Conservation (phyloP, 129 eudicot genomes). For the Flaveria bidentis region DNA sequence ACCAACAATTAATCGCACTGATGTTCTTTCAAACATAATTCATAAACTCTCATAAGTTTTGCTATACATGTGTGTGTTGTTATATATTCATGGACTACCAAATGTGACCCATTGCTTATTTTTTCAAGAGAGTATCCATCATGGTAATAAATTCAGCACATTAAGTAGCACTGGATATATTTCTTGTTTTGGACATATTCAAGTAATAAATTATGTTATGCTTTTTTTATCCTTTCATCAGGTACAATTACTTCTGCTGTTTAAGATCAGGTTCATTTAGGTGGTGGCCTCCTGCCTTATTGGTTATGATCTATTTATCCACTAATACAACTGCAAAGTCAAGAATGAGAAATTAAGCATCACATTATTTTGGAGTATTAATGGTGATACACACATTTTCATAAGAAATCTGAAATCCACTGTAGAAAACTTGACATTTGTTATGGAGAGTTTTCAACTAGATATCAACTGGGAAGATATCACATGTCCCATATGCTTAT, state of each 20-base stretch:
- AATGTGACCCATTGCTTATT: not conserved
- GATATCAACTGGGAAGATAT: conserved; percentile 76
- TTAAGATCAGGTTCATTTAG: conserved; percentile 14
- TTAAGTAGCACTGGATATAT: not conserved
- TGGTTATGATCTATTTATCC: conserved; percentile 1
- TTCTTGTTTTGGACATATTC: not conserved
- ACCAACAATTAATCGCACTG: not conserved
- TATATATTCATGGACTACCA: too few species aligned
- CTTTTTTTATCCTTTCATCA: conserved; percentile 9
- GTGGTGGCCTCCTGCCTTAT: conserved; percentile 19
- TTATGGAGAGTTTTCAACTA: conserved; percentile 58
- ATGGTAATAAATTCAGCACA: not conserved
- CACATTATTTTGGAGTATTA: conserved; percentile 26
- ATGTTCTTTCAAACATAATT: not conserved
- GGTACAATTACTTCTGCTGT: conserved; percentile 24
- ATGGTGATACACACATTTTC: conserved; percentile 21
- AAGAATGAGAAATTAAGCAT: conserved; percentile 8
- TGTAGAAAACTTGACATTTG: conserved; percentile 13
- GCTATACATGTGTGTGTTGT: too few species aligned
- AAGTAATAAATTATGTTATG: not conserved
- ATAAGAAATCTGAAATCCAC: conserved; percentile 18
- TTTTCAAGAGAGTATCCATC: not conserved
- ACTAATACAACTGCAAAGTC: conserved; percentile 1
- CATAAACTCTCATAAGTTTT: not conserved
- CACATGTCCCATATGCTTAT: conserved; percentile 88